Evolutionary conservation across 495 filamentous ascomycete genomes (phyloP).

Genomic region (Cladorrhinum samala): DNA sequence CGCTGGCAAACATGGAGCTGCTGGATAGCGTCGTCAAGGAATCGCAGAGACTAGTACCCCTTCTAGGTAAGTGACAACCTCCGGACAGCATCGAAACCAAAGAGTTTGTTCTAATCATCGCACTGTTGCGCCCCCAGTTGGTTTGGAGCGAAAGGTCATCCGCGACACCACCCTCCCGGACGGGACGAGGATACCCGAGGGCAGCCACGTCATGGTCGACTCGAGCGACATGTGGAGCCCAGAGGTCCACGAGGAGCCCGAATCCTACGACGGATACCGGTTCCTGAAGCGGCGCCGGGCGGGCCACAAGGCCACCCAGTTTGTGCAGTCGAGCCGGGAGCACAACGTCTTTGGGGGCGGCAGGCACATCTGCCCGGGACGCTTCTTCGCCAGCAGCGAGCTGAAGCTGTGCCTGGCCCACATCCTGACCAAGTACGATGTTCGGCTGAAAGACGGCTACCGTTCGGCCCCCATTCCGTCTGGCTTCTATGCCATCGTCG

Average conservation of each 20-base stretch:
- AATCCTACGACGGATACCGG: neutral
- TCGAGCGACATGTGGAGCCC: neutral
- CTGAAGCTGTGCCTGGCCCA: neutral
- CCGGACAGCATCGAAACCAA: too few species aligned
- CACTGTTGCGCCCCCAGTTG: too few species aligned
- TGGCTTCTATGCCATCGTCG: neutral
- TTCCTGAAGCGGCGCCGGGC: too few species aligned
- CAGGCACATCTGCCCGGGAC: neutral
- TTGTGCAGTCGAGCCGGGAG: neutral
- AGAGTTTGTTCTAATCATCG: too few species aligned
- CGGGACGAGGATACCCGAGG: neutral
- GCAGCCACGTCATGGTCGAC: neutral
- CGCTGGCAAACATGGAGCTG: too few species aligned
- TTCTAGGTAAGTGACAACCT: too few species aligned
- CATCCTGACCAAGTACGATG: neutral
- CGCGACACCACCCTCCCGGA: neutral
- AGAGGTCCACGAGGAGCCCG: neutral
- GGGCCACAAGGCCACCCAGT: neutral
- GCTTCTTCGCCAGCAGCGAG: neutral
- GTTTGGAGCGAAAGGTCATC: neutral
- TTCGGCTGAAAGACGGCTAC: neutral
- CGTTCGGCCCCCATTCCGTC: neutral
- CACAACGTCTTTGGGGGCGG: neutral
- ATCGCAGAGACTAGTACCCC: neutral
- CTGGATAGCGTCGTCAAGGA: neutral